Base-by-base conservation (phyloP, 2,329 filamentous ascomycete genomes). In the Fusarium clavum region DNA sequence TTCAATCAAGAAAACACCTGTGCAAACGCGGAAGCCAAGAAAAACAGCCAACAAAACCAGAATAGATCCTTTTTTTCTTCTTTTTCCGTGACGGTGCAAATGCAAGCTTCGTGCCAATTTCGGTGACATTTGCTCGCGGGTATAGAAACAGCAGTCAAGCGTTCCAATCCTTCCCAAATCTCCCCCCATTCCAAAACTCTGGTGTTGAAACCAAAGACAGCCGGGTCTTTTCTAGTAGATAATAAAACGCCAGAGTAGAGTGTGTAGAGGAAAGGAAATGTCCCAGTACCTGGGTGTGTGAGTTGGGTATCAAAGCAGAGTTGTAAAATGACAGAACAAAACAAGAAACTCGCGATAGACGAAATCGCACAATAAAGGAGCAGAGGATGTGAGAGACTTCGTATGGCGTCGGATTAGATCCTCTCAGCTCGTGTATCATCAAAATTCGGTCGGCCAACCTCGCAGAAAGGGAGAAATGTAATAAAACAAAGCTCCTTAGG, bases 381-480 rank as follows among this genome's bases (percentile, higher is more conserved):
- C 74, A 72, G 73, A 78, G 76, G 75, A 75, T 59, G 46, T 57
- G 57, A 57, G 64, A 71, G 43, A 49, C 44, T 55, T 73, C 72
- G 64, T 70, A 45, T 38, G 67, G 65, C 67, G 71, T 69, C 68
- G 57, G 41, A 77, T 77, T 76, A 79, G 58, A 74, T 75, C 81
- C 81, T 81, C 80, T 78, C 81, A 79, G 79, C 79, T 79, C 79
- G 69, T 76, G 74, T 78, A 76, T 80, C 80, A 81, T 82, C 81
- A 81, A 79, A 82, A 71, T 78, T 74, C 61, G 80, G 79, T 82
- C 80, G 80, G 81, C 83, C 83, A 85, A 85, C 83, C 82, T 84
- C 80, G 75, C 75, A 84, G 83, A 84, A 85, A 83, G 81, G 83
- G 82, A 84, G 82, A 78, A 76, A 67, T 64, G 78, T 76, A 71